A percentile compares a stretch with the other conserved stretches of the same genome.
phyloP scores from a whole-genome alignment of 179 eudicot species.

The Kewa caespitosa region DNA sequence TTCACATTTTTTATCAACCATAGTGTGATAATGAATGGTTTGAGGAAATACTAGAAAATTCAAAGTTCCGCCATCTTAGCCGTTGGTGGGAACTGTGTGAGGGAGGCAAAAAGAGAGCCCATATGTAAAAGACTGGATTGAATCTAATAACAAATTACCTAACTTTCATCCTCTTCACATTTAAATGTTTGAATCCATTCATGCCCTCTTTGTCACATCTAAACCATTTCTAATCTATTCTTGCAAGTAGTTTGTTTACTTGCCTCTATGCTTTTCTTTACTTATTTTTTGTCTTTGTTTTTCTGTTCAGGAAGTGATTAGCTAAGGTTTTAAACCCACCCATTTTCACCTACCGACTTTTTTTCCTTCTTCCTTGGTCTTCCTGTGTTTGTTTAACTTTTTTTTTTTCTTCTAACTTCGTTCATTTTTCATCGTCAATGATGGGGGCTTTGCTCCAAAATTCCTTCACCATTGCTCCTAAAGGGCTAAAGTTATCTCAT shows the following conservation, averaged over 20 bases:
- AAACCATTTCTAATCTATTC: conserved; percentile 50
- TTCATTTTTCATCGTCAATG: conserved; percentile 35
- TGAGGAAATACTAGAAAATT: conserved; percentile 21
- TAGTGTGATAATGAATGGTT: conserved; percentile 9
- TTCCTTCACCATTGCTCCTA: conserved; percentile 47
- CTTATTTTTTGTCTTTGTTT: conserved; percentile 24
- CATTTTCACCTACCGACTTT: conserved; percentile 40
- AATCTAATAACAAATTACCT: conserved; percentile 48
- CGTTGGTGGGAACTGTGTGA: conserved; percentile 43
- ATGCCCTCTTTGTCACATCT: conserved; percentile 36
- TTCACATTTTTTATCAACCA: conserved; percentile 23
- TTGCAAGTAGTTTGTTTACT: conserved; percentile 44
- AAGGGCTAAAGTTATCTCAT: conserved; percentile 27
- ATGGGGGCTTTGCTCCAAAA: conserved; percentile 85
- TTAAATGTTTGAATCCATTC: conserved; percentile 38
- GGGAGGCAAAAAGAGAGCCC: conserved; percentile 89
- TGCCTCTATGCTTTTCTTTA: conserved; percentile 33
- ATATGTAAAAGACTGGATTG: conserved; percentile 25
- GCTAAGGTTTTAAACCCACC: conserved; percentile 44
- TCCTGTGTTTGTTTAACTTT: conserved; percentile 34
- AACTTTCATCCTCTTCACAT: conserved; percentile 58
- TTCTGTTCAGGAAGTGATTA: conserved; percentile 45
- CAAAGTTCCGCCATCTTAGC: conserved; percentile 49
- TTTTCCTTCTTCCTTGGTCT: conserved; percentile 15
- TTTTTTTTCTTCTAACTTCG: conserved; percentile 31